Evolutionary conservation across 163 green algal species (phyloP).

Genomic region (Scenedesmus sp.): DNA sequence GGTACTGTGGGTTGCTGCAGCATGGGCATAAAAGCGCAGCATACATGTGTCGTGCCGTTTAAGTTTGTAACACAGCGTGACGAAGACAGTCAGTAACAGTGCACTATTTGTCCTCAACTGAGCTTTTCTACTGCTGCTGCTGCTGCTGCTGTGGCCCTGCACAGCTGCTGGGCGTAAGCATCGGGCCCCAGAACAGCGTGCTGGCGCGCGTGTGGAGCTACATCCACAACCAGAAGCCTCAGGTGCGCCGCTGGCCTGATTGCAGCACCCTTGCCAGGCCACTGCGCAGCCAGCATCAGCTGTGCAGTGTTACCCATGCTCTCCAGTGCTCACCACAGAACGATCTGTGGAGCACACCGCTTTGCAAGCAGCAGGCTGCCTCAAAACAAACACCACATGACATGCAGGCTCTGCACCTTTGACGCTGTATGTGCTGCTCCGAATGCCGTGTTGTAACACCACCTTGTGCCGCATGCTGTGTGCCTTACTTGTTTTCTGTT

Average conservation of each 20-base stretch:
- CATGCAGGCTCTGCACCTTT: no score
- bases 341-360: no score
- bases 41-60: no score
- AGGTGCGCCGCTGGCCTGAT: neutral
- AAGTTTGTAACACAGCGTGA: no score
- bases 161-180: slow-evolving; percentile 32
- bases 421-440: neutral
- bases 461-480: neutral
- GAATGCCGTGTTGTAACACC: neutral
- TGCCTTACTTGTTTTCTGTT: neutral
- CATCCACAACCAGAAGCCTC: slow-evolving; percentile 38
- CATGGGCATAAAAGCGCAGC: no score
- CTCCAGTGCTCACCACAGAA: neutral
- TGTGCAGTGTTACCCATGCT: neutral
- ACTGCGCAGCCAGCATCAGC: neutral
- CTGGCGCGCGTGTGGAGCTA: slow-evolving; percentile 40
- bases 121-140: neutral
- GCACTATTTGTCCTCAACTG: no score
- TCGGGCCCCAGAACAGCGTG: slow-evolving; percentile 29
- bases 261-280: neutral
- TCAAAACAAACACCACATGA: no score
- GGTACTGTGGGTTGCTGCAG: no score
- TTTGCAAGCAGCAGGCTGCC: no score
- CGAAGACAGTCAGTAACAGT: no score
- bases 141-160: slow-evolving; percentile 8